Base-by-base conservation (phyloP, 225 moss, liverwort and hornwort genomes). In the Ulota crispa region DNA sequence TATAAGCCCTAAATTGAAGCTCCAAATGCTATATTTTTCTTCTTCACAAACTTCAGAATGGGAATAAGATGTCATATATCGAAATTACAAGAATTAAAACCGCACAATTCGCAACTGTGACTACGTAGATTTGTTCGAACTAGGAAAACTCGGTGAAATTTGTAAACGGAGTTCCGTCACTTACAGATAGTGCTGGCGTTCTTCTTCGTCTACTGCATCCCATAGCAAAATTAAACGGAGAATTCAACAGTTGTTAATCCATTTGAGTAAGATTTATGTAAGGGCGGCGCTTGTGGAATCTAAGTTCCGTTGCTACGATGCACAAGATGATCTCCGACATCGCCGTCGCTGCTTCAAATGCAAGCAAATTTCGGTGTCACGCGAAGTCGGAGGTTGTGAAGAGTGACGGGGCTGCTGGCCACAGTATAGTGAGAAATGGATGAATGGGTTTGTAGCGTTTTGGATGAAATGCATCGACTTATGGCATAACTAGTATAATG, bases 111-210 rank as follows among this genome's bases (percentile, higher is more conserved):
- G 19, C 59, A 60, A 19, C 42, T 27, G 4, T 3, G 8, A 54
- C 32, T 54, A 54, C 6, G 12, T 7, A 32, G 55, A 60, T 74
- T 59, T 15, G 26, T 42, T 9, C 15, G 26, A 57, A 72, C 34
- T 34, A 37, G 8, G 54, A 52, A 52, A 60, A 60, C 39, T 18
- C 74, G 39, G 26, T 8, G 4, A 26, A 73, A 15, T 36, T 24
- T 39, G 73, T 39, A 73, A 59, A 74, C 6, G 0, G 45, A 28
- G 62, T 43, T 43, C 3, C 42, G 13, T 31, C 45, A 47, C 76
- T 76, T 76, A 64, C 76, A 47, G 76, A 47, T 14, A 64, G 31
- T 27, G 28, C 19, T 9, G 54, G 72, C 61, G 75, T 62, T 61
- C 39, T 39, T 43, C 75, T 14, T 63, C 31, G 21, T 41, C 28